Base-by-base conservation (phyloP, 805 yeast genomes). In the Metschnikowia hibisci region DNA sequence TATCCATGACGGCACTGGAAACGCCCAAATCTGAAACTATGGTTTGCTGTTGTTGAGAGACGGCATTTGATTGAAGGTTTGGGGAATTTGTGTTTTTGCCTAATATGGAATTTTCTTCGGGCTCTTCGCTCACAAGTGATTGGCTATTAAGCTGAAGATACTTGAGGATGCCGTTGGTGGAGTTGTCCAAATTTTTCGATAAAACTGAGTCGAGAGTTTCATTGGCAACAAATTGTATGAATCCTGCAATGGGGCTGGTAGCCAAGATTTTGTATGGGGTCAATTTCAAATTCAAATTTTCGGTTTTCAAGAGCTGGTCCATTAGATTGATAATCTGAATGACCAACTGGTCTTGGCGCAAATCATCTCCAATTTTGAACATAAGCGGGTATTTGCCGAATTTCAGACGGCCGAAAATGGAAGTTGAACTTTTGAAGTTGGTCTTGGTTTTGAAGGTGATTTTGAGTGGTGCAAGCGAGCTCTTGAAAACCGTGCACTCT, bases 331-430 rank as follows among this genome's bases (percentile, higher is more conserved):
- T 87, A 48, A 93, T 87, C 62, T 93, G 99, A 39, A 89, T 85
- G n/a, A 93, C 95, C 50, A 93, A 74, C 62, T 93, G 99, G 68
- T 93, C 99, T 62, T 93, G 99, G 46, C 98, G 73, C 39, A 93
- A 71, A 60, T 93, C 99, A 50, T 86, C 99, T 11, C 99, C 99
- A 39, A 86, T 85, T 62, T 93, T 93, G 66, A 88, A 91, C 84
- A 93, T 91, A 29, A 93, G 67, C 5, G 95, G 81, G 61, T 88
- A 93, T 41, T 65, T 69, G 3, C 73, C 73, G 41, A 68, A 57
- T 34, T 53, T 53, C 29, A 51, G 50, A 41, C 56, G 60, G 32
- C 60, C 60, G 48, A 68, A 68, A 1, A 66, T 57, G 37, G 64
- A 67, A 4, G 70, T 58, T 2, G 41, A 20, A n/a, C 35, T 31